A percentile compares a stretch with the other conserved stretches of the same genome.
These are phyloP conservation scores for Coelastrella sp. DNA, from an alignment of 139 green algal species.

Conservation along the genomic window DNA sequence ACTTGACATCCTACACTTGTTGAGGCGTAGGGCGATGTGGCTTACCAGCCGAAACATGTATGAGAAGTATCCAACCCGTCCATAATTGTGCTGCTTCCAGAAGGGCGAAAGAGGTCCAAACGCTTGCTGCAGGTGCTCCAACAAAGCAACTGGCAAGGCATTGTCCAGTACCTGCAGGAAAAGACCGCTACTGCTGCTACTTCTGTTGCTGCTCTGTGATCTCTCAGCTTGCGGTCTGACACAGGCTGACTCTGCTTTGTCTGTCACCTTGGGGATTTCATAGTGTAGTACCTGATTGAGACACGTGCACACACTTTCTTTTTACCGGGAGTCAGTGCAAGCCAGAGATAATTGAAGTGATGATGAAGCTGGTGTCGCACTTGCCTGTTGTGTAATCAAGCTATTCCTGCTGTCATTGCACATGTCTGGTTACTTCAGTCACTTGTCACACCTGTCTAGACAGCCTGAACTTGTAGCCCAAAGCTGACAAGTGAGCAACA, in stretches of 20 bases:
- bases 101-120: conserved; percentile 49
- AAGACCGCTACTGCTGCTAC: background rate
- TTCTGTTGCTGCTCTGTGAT: conserved; percentile 5
- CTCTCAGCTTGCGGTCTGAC: background rate
- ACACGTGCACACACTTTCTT: background rate
- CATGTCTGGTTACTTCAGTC: background rate
- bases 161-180: conserved; percentile 48
- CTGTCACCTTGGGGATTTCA: background rate
- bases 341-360: no score
- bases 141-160: conserved; percentile 42
- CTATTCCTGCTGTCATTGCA: no score
- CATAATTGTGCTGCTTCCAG: conserved; percentile 53
- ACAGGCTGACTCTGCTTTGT: background rate
- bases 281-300: conserved; percentile 31
- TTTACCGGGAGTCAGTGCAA: no score
- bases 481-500: background rate
- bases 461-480: conserved; percentile 54
- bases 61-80: conserved; percentile 57
- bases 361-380: no score
- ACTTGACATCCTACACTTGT: no score
- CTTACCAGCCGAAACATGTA: conserved; percentile 61
- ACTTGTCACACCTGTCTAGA: conserved; percentile 38
- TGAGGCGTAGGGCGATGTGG: no score
- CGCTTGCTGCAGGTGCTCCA: conserved; percentile 48
- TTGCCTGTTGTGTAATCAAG: no score